Evolutionary conservation across 768 basidiomycete species (phyloP).

Genomic region (Fibroporia radiculosa): DNA sequence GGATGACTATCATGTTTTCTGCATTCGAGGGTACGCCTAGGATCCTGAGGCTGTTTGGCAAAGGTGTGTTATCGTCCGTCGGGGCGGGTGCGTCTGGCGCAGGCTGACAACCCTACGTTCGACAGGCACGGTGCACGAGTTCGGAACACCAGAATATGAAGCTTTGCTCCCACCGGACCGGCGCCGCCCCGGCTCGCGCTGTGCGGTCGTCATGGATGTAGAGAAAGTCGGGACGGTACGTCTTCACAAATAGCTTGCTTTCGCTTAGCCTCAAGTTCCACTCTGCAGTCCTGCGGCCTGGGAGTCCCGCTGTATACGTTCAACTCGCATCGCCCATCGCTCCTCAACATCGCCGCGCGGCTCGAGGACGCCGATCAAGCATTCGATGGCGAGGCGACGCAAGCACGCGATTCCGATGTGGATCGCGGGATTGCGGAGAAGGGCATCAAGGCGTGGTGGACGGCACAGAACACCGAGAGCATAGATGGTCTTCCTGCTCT

Average conservation of each 20-base stretch:
- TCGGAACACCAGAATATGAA: slow-evolving; percentile 56
- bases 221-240: slow-evolving; percentile 47
- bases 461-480: slow-evolving; percentile 37
- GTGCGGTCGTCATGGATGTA: slow-evolving; percentile 50
- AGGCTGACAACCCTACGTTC: neutral
- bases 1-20: slow-evolving; percentile 56
- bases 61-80: slow-evolving; percentile 27
- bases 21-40: slow-evolving; percentile 54
- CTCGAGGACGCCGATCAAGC: slow-evolving; percentile 37
- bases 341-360: slow-evolving; percentile 37
- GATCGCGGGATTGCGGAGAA: slow-evolving; percentile 17
- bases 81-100: neutral
- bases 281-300: slow-evolving; percentile 57
- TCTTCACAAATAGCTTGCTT: neutral
- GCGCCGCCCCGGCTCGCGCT: slow-evolving; percentile 50
- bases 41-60: slow-evolving; percentile 56
- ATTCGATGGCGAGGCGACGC: slow-evolving; percentile 9
- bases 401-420: slow-evolving; percentile 3
- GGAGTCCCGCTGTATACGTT: slow-evolving; percentile 55
- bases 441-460: slow-evolving; percentile 53
- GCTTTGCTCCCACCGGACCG: slow-evolving; percentile 35
- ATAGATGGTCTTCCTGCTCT: slow-evolving; percentile 53
- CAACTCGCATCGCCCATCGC: slow-evolving; percentile 44
- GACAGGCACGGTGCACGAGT: slow-evolving; percentile 57
- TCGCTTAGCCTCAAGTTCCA: no score